Percentiles rank a stretch among this genome's conserved stretches.
These are phyloP conservation scores for Beauveria brongniartii DNA, from an alignment of 2,329 filamentous ascomycete genomes.

Conservation along the genomic window DNA sequence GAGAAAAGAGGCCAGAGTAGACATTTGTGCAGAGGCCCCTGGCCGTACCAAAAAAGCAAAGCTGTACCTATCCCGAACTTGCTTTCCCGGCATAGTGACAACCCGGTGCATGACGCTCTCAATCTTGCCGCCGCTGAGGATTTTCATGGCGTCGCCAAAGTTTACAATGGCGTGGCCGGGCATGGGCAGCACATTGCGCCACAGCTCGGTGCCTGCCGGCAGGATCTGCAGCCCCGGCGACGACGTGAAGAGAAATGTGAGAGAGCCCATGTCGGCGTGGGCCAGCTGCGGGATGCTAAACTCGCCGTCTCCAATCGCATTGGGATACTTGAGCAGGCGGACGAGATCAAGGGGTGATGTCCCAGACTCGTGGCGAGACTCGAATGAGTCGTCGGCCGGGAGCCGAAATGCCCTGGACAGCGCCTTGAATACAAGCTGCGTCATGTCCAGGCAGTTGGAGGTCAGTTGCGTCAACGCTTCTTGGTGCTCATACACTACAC, in stretches of 20 bases:
- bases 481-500: not conserved
- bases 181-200: not conserved
- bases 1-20: not conserved
- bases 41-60: constrained; percentile 1
- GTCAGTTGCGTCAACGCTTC: not conserved
- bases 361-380: not conserved
- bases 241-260: constrained; percentile 2
- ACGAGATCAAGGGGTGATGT: not conserved
- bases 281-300: not conserved
- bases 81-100: not conserved
- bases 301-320: not conserved
- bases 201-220: not conserved
- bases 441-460: not conserved
- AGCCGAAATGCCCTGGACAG: not conserved
- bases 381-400: not conserved
- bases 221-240: not conserved
- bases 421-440: not conserved
- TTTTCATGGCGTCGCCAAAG: constrained; percentile 3
- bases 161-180: not conserved
- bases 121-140: not conserved
- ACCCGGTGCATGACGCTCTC: not conserved
- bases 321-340: not conserved
- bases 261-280: constrained; percentile 2
- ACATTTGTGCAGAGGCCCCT: not conserved
- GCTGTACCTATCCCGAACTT: not conserved